A percentile compares a stretch with the other conserved stretches of the same genome.
These are phyloP conservation scores for Yarrowia osloensis DNA, from an alignment of 805 yeast genomes.

Conservation along the genomic window DNA sequence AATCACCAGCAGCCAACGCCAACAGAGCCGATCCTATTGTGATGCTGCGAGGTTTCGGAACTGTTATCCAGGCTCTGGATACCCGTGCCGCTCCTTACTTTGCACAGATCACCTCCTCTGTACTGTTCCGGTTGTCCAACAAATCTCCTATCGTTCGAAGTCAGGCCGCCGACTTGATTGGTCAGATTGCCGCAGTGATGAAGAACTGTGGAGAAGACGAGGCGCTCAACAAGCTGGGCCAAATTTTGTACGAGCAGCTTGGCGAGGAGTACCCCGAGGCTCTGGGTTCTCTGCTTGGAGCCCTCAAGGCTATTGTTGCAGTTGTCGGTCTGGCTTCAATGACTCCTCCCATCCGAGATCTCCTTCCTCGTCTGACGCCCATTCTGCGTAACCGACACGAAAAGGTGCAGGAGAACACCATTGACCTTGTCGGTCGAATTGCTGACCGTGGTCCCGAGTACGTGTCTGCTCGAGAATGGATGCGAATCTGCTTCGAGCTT, in stretches of 20 bases:
- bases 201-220: conserved; percentile 64
- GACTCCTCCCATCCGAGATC: conserved; percentile 80
- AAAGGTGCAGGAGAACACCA: conserved; percentile 82
- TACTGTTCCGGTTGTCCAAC: conserved; percentile 71
- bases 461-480: conserved; percentile 93
- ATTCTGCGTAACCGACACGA: conserved; percentile 86
- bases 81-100: conserved; percentile 68
- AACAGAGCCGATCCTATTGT: conserved; percentile 48
- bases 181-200: conserved; percentile 65
- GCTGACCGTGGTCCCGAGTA: conserved; percentile 79
- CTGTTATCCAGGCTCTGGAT: conserved; percentile 63
- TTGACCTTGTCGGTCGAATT: conserved; percentile 75
- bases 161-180: conserved; percentile 78
- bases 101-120: conserved; percentile 67
- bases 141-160: conserved; percentile 72
- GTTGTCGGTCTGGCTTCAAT: conserved; percentile 60
- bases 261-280: conserved; percentile 97
- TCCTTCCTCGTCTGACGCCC: conserved; percentile 87
- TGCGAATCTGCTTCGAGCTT: conserved; percentile 89
- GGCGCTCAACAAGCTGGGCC: conserved; percentile 65
- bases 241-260: conserved; percentile 80
- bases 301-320: conserved; percentile 62
- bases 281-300: conserved; percentile 78
- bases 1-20: conserved; percentile 44
- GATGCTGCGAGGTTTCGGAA: conserved; percentile 63